These are phyloP conservation scores for Ophiocordyceps sinensis DNA, from an alignment of 2,329 filamentous ascomycete genomes.

Conservation along the genomic window DNA sequence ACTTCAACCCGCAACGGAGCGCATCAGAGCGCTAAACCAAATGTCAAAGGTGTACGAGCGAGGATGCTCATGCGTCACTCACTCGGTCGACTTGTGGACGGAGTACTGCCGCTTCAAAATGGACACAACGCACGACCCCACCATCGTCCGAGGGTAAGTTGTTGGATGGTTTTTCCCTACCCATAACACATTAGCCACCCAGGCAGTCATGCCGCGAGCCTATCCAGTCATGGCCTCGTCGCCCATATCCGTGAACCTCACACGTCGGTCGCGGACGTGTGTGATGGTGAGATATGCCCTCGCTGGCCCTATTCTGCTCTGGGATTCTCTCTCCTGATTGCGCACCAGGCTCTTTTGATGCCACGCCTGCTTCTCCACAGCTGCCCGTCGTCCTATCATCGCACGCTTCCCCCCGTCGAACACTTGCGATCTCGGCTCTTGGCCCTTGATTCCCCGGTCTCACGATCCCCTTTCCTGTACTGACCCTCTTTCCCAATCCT, in stretches of 20 bases:
- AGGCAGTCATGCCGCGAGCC: slow-evolving; percentile 26
- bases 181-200: slow-evolving; percentile 39
- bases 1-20: neutral
- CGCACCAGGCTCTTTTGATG: slow-evolving; percentile 45
- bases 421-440: slow-evolving; percentile 27
- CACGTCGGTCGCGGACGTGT: slow-evolving; percentile 21
- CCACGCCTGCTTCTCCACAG: slow-evolving; percentile 20
- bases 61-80: slow-evolving; percentile 81
- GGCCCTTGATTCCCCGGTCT: slow-evolving; percentile 36
- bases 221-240: slow-evolving; percentile 22
- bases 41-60: slow-evolving; percentile 73
- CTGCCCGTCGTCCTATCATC: slow-evolving; percentile 22
- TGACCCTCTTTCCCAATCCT: slow-evolving; percentile 29
- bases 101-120: slow-evolving; percentile 97
- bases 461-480: slow-evolving; percentile 35
- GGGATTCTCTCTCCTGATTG: slow-evolving; percentile 51
- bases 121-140: slow-evolving; percentile 87
- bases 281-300: slow-evolving; percentile 60
- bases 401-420: slow-evolving; percentile 18
- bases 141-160: slow-evolving; percentile 98
- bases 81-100: slow-evolving; percentile 92
- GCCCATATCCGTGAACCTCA: slow-evolving; percentile 19
- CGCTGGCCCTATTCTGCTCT: slow-evolving; percentile 36
- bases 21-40: slow-evolving; percentile 1
- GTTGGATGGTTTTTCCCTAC: slow-evolving; percentile 47